Percentiles rank a stretch among this genome's conserved stretches.
Evolutionary conservation across 2,329 filamentous ascomycete species (phyloP).

Genomic region (Pseudogymnoascus sp.): DNA sequence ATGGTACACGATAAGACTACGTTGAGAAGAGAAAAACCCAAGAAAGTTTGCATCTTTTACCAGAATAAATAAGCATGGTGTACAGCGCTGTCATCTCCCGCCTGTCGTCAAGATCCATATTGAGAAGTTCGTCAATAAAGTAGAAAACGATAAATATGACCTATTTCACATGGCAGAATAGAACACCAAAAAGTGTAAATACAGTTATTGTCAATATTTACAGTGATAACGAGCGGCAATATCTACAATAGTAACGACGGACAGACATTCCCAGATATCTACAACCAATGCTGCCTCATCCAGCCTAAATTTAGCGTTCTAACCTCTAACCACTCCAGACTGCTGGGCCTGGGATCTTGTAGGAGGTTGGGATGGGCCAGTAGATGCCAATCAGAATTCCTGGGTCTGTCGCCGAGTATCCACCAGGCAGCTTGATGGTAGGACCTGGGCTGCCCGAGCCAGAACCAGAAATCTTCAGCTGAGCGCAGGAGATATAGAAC

Average conservation of each 20-base stretch:
- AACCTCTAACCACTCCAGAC: conserved; percentile 22
- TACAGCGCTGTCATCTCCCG: neutral
- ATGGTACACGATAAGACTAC: neutral
- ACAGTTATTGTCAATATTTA: neutral
- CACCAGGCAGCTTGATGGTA: conserved; percentile 21
- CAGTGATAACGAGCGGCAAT: neutral
- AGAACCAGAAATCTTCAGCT: conserved; percentile 32
- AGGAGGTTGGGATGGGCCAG: conserved; percentile 25
- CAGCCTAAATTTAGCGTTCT: neutral
- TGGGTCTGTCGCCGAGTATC: conserved; percentile 33
- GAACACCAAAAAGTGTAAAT: neutral
- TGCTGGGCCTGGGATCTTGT: conserved; percentile 37
- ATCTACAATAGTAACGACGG: neutral
- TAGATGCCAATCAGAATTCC: conserved; percentile 38
- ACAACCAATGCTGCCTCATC: neutral
- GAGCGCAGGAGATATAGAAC: conserved; percentile 38
- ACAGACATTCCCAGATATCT: neutral
- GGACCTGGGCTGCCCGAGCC: conserved; percentile 19
- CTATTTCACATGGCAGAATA: neutral
- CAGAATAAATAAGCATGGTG: neutral
- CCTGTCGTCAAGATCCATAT: neutral
- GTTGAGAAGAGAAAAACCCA: neutral
- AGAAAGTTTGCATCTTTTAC: neutral
- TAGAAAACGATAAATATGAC: neutral
- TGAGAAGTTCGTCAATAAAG: neutral